phyloP scores from a whole-genome alignment of 768 basidiomycete genomes.

The Macrocybe gigantea region DNA sequence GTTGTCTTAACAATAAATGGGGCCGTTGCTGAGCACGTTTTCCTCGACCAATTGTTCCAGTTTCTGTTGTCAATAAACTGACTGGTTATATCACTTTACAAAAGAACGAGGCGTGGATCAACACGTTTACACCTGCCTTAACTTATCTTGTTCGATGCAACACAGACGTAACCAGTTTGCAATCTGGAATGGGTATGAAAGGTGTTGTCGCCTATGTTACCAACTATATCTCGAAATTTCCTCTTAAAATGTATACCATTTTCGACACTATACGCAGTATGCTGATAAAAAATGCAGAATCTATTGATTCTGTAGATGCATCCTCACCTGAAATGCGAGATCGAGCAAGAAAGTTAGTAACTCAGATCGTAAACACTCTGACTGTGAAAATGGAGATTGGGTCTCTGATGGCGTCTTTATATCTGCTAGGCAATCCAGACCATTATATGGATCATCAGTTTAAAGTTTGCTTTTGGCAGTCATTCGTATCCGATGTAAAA shows the following conservation, averaged over 20 bases:
- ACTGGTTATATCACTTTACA: slow-evolving; percentile 18
- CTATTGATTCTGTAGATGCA: slow-evolving; percentile 4
- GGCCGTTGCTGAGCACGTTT: slow-evolving; percentile 18
- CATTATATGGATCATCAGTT: slow-evolving; percentile 32
- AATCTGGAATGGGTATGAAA: slow-evolving; percentile 28
- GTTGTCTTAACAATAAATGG: no score
- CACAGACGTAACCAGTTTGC: slow-evolving; percentile 23
- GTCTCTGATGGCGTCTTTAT: slow-evolving; percentile 27
- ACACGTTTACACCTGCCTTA: slow-evolving; percentile 20
- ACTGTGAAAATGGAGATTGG: slow-evolving; percentile 30
- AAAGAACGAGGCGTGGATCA: slow-evolving; percentile 23
- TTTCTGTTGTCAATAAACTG: slow-evolving; percentile 9
- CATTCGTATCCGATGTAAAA: slow-evolving; percentile 19
- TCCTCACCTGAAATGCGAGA: no score
- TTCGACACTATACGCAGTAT: slow-evolving; percentile 21
- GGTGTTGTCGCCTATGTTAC: slow-evolving; percentile 14
- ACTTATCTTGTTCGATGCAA: slow-evolving; percentile 27
- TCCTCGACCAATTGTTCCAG: slow-evolving; percentile 11
- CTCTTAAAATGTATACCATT: slow-evolving; percentile 24
- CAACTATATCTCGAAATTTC: slow-evolving; percentile 30
- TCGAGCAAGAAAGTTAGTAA: slow-evolving; percentile 18
- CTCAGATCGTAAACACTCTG: slow-evolving; percentile 30
- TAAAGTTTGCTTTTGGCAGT: slow-evolving; percentile 24
- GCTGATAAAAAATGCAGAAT: slow-evolving; percentile 15
- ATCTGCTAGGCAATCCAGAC: slow-evolving; percentile 28